Evolutionary conservation across 371 early-diverging fungal species (phyloP).

Genomic region (Mycotypha africana): DNA sequence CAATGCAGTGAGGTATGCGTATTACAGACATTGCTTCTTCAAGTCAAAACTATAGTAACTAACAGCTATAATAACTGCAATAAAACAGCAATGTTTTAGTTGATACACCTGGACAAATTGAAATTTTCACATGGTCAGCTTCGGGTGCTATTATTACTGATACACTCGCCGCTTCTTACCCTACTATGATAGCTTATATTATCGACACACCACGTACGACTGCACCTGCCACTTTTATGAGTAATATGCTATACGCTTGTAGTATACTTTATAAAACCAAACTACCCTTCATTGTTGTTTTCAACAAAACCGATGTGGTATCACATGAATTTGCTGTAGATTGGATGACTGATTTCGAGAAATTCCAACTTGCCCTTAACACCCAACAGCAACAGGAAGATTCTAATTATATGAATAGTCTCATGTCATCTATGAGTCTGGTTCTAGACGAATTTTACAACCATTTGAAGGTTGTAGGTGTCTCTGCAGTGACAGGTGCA

Average conservation of each 20-base stretch:
- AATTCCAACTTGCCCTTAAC: conserved; percentile 83
- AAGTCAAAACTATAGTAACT: too few relatives aligned
- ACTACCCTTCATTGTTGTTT: conserved; percentile 91
- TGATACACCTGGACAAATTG: conserved; percentile 99
- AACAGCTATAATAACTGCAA: too few relatives aligned
- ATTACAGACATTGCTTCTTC: neutral
- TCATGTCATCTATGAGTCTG: conserved; percentile 93
- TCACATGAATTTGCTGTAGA: conserved; percentile 83
- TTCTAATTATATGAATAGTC: conserved; percentile 83
- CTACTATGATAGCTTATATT: conserved; percentile 93
- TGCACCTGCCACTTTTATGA: conserved; percentile 97
- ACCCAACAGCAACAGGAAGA: too few relatives aligned
- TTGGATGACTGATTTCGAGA: conserved; percentile 98
- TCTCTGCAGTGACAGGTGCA: conserved; percentile 91
- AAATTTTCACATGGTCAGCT: conserved; percentile 99
- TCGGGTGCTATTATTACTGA: conserved; percentile 98
- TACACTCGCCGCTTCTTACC: conserved; percentile 87
- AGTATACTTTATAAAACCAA: conserved; percentile 95
- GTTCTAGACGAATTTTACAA: conserved; percentile 99
- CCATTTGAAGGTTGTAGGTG: conserved; percentile 80
- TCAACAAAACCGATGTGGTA: conserved; percentile 97
- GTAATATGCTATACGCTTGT: conserved; percentile 99
- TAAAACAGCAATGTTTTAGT: conserved; percentile 72
- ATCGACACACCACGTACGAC: conserved; percentile 96
- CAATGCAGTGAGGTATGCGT: conserved; percentile 54